Conservation (phyloP, 352 stramenopile species). For the Pythium phragmitis region DNA sequence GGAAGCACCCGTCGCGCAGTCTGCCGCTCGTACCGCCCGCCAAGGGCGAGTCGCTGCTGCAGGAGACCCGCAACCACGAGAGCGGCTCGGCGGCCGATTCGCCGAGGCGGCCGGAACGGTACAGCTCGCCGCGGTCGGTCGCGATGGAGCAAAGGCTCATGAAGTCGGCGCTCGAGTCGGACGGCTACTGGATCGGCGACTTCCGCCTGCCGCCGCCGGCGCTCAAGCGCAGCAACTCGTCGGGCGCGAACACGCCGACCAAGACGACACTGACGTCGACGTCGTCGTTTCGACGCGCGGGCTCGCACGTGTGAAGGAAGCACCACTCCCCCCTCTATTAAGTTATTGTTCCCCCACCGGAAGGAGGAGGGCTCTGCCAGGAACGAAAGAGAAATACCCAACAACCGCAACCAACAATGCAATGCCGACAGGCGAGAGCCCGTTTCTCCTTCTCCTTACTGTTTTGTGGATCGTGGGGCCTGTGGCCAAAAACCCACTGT, state of each 20-base stretch:
- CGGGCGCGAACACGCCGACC: conserved; percentile 24
- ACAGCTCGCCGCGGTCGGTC: conserved; percentile 26
- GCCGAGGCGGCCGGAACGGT: conserved; percentile 30
- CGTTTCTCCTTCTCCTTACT: too few species aligned
- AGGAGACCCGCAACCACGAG: conserved; percentile 7
- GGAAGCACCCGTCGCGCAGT: conserved; percentile 23
- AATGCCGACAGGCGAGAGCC: too few species aligned
- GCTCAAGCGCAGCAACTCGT: conserved; percentile 28
- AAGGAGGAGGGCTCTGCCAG: too few species aligned
- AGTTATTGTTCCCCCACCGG: too few species aligned
- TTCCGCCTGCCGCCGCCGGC: conserved; percentile 49
- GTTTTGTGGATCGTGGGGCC: too few species aligned
- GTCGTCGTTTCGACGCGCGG: conserved; percentile 2
- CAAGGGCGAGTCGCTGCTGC: conserved; percentile 17
- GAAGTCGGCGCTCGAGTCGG: conserved; percentile 53
- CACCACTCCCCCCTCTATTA: too few species aligned
- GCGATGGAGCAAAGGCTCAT: conserved; percentile 46
- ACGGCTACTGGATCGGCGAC: conserved; percentile 82
- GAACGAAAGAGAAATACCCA: too few species aligned
- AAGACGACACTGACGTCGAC: background rate
- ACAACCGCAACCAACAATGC: too few species aligned
- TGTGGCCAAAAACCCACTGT: too few species aligned
- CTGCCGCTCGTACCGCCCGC: conserved; percentile 4
- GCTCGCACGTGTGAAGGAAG: background rate
- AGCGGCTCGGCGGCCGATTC: conserved; percentile 21